These are phyloP conservation scores for Clavispora phyllophila DNA, from an alignment of 805 yeast species.

Conservation along the genomic window DNA sequence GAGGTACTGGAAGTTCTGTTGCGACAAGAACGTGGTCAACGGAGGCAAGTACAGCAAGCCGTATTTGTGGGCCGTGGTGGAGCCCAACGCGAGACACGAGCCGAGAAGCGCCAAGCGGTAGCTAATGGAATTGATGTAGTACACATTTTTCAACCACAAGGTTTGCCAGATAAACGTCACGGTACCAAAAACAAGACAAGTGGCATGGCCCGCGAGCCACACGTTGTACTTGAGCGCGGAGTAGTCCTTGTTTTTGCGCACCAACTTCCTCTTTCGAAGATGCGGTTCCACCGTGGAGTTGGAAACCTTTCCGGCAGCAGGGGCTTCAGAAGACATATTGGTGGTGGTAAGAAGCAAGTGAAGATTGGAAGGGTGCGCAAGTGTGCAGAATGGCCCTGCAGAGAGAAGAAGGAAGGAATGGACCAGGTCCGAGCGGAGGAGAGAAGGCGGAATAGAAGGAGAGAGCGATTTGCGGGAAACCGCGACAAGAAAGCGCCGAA, in stretches of 20 bases:
- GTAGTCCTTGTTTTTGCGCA: slow-evolving; percentile 22
- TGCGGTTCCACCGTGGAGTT: slow-evolving; percentile 11
- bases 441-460: no score
- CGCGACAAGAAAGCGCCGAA: no score
- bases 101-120: slow-evolving; percentile 59
- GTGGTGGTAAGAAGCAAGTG: background rate
- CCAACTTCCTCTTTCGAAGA: slow-evolving; percentile 23
- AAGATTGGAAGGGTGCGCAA: background rate
- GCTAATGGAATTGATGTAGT: slow-evolving; percentile 42
- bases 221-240: slow-evolving; percentile 40
- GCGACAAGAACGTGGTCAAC: slow-evolving; percentile 57
- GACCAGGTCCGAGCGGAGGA: no score
- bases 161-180: slow-evolving; percentile 33
- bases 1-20: slow-evolving; percentile 72
- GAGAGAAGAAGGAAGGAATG: background rate
- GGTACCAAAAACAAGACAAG: slow-evolving; percentile 43
- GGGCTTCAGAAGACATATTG: background rate
- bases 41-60: slow-evolving; percentile 55
- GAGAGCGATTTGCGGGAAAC: no score
- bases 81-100: slow-evolving; percentile 44
- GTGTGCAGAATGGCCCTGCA: background rate
- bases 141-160: slow-evolving; percentile 34
- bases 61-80: slow-evolving; percentile 56
- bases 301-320: slow-evolving; percentile 6
- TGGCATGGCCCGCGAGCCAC: slow-evolving; percentile 56